Percentiles rank a stretch among this genome's conserved stretches.
Conservation (phyloP, 2,329 filamentous ascomycete species). For the Tolypocladium cylindrosporum region DNA sequence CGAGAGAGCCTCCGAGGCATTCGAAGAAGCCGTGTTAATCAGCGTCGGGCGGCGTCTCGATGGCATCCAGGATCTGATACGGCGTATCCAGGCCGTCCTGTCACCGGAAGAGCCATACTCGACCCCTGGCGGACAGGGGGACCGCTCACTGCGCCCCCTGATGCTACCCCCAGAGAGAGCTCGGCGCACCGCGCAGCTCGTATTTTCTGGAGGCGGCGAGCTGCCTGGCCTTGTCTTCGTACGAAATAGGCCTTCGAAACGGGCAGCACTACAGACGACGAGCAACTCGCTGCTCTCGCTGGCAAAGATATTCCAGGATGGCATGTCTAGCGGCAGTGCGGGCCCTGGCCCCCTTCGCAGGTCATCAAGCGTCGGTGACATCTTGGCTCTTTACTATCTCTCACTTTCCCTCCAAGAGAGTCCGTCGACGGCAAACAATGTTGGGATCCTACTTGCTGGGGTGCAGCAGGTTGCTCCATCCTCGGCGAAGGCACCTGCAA, state of each 20-base stretch:
- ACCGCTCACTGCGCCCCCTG: constrained; percentile 39
- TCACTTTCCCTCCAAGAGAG: constrained; percentile 91
- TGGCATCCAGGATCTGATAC: constrained; percentile 70
- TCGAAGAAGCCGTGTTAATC: constrained; percentile 90
- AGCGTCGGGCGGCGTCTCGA: constrained; percentile 62
- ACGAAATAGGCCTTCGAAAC: constrained; percentile 58
- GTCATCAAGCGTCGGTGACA: constrained; percentile 76
- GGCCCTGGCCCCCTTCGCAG: constrained; percentile 46
- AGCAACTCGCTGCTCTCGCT: constrained; percentile 92
- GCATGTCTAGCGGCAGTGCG: constrained; percentile 66
- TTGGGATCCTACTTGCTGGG: constrained; percentile 91
- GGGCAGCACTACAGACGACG: constrained; percentile 80
- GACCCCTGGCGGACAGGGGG: constrained; percentile 4
- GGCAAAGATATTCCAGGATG: constrained; percentile 96
- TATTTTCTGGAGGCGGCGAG: constrained; percentile 67
- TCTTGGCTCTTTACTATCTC: constrained; percentile 88
- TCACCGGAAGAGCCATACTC: constrained; percentile 20
- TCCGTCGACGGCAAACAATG: constrained; percentile 95
- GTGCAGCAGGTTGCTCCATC: constrained; percentile 58
- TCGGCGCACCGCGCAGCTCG: constrained; percentile 68
- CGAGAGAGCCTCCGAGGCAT: constrained; percentile 69
- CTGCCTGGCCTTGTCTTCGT: constrained; percentile 72
- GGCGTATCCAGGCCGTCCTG: constrained; percentile 63
- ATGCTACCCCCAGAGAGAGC: constrained; percentile 77
- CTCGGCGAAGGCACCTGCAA: constrained; percentile 4